phyloP scores from a whole-genome alignment of 805 yeast genomes.

The Myxozyma kluyveri region DNA sequence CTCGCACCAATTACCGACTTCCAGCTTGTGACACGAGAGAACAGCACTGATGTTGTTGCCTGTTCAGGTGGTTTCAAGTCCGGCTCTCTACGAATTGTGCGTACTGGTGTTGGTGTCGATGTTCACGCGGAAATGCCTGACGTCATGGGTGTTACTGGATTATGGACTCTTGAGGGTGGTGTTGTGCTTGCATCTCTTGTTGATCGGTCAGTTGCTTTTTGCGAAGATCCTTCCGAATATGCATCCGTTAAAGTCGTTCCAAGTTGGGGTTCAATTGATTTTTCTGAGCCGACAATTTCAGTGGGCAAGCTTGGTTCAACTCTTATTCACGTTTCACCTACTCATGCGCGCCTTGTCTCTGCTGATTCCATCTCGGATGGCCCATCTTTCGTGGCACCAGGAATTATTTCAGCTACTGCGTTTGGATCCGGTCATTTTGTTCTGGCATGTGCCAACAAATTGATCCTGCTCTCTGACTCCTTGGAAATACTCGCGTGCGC shows the following conservation, averaged over 20 bases:
- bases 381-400: neutral
- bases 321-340: conserved; percentile 5
- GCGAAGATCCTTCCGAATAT: conserved; percentile 8
- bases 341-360: neutral
- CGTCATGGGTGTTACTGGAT: conserved; percentile 18
- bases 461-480: conserved; percentile 2
- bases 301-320: conserved; percentile 3
- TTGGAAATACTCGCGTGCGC: conserved; percentile 1
- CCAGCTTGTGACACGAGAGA: conserved; percentile 16
- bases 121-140: conserved; percentile 15
- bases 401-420: conserved; percentile 13
- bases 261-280: conserved; percentile 15
- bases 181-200: conserved; percentile 23
- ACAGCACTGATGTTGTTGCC: conserved; percentile 20
- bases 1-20: conserved; percentile 32
- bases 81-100: conserved; percentile 26
- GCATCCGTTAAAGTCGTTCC: conserved; percentile 10
- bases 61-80: conserved; percentile 32
- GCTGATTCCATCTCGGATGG: neutral
- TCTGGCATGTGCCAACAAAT: neutral
- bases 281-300: conserved; percentile 15
- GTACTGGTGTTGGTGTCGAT: conserved; percentile 27
- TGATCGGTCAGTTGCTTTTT: conserved; percentile 19
- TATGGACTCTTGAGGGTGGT: conserved; percentile 21
- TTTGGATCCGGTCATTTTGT: conserved; percentile 7